A percentile compares a stretch with the other conserved stretches of the same genome.
Conservation (phyloP, 169 alveolate species). For the Blepharisma undulans region DNA sequence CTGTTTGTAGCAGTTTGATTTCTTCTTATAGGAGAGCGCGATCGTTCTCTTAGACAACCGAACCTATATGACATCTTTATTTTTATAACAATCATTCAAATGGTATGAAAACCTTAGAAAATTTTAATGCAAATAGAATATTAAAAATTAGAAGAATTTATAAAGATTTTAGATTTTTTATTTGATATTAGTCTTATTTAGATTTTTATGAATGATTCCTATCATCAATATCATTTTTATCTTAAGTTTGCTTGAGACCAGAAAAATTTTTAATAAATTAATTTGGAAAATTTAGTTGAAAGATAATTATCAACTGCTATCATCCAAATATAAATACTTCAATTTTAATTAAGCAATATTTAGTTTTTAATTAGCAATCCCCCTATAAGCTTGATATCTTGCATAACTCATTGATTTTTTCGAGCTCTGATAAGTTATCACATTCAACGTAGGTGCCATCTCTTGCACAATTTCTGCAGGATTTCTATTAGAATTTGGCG, state of each 20-base stretch:
- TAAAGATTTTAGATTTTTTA: no score
- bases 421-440: slow-evolving; percentile 15
- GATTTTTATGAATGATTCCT: no score
- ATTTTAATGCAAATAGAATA: background rate
- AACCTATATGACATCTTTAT: background rate
- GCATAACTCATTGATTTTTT: background rate
- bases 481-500: background rate
- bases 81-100: background rate
- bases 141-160: background rate
- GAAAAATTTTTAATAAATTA: no score
- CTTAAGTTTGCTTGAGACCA: background rate
- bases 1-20: background rate
- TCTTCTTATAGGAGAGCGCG: background rate
- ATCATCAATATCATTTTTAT: no score
- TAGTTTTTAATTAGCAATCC: background rate
- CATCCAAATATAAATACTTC: no score
- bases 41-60: background rate
- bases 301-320: no score
- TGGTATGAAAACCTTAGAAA: background rate
- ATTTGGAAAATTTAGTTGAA: no score
- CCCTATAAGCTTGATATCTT: background rate
- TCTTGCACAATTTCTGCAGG: slow-evolving; percentile 21
- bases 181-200: no score
- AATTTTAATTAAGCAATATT: background rate
- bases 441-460: background rate